Conservation (phyloP, 768 basidiomycete genomes). For the Boletus reticuloceps region DNA sequence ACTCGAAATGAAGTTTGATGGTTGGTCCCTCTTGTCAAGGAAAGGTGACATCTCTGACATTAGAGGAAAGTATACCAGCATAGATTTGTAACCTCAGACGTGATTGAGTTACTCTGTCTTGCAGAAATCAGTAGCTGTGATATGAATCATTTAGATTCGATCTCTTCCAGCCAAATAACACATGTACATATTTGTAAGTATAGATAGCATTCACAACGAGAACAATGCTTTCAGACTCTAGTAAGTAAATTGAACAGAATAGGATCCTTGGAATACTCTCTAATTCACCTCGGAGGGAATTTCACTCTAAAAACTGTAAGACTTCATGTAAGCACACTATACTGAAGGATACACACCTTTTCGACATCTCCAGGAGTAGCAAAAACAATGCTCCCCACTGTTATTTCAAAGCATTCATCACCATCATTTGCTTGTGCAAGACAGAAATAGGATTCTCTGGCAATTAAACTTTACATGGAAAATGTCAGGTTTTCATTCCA, state of each 20-base stretch:
- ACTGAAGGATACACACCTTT: slow-evolving; percentile 1
- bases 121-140: not conserved
- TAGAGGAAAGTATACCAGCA: not conserved
- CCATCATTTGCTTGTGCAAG: not conserved
- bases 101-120: not conserved
- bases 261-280: not conserved
- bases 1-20: not conserved
- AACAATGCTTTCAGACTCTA: too few species aligned
- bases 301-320: slow-evolving; percentile 1
- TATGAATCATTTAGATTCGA: too few species aligned
- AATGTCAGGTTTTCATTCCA: not conserved
- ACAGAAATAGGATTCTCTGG: slow-evolving; percentile 27
- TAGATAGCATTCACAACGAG: too few species aligned
- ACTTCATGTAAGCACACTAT: not conserved
- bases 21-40: too few species aligned
- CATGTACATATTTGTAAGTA: too few species aligned
- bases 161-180: too few species aligned
- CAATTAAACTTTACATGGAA: slow-evolving; percentile 16
- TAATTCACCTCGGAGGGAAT: not conserved
- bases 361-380: not conserved
- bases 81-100: too few species aligned
- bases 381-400: slow-evolving; percentile 6
- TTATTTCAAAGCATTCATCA: not conserved
- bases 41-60: not conserved
- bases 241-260: too few species aligned